phyloP scores from a whole-genome alignment of 2,329 filamentous ascomycete genomes.

The Moelleriella libera region DNA sequence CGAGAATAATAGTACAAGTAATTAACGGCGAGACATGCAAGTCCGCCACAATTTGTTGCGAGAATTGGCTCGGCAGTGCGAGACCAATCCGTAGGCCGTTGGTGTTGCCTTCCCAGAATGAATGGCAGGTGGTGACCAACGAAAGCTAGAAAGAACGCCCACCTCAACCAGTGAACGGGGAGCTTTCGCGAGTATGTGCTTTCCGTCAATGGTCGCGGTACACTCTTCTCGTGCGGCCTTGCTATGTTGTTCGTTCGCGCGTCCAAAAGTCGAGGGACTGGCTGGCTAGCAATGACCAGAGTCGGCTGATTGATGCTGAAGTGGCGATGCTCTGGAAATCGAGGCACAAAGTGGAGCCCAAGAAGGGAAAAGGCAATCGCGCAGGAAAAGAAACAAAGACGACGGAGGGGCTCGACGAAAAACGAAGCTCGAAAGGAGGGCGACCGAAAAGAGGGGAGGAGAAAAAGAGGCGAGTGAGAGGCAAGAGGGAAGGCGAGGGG shows the following conservation, averaged over 20 bases:
- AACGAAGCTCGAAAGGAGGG: slow-evolving; percentile 6
- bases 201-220: no score
- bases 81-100: background rate
- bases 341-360: background rate
- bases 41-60: background rate
- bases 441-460: slow-evolving; percentile 1
- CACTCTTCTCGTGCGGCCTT: no score
- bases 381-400: slow-evolving; percentile 2
- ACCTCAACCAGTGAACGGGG: no score
- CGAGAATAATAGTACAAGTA: slow-evolving; percentile 17
- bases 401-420: slow-evolving; percentile 11
- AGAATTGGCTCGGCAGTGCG: background rate
- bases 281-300: background rate
- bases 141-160: background rate
- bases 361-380: background rate
- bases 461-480: slow-evolving; percentile 4
- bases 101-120: slow-evolving; percentile 2
- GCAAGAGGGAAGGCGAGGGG: slow-evolving; percentile 1
- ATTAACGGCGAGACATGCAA: slow-evolving; percentile 14
- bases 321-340: slow-evolving; percentile 1
- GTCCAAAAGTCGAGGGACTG: no score
- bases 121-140: background rate
- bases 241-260: no score
- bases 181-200: no score
- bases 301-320: slow-evolving; percentile 1